These are phyloP conservation scores for Orbilia brochopaga DNA, from an alignment of 2,329 filamentous ascomycete species.

Conservation along the genomic window DNA sequence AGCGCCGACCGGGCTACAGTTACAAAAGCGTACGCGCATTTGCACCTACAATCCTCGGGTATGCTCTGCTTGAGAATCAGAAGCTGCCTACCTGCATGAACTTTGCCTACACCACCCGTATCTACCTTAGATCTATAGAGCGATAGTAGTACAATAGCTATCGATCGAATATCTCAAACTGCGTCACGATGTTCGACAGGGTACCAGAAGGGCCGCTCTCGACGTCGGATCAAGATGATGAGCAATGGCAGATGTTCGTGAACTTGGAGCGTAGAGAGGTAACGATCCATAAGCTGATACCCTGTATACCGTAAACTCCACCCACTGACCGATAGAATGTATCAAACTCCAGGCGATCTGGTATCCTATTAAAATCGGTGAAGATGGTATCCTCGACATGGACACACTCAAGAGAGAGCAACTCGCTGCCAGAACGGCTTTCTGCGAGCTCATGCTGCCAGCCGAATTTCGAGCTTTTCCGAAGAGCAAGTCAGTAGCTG, in stretches of 20 bases:
- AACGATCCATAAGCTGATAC: not conserved
- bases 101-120: too few species aligned
- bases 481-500: not conserved
- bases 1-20: too few species aligned
- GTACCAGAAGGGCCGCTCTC: not conserved
- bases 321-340: too few species aligned
- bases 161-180: not conserved
- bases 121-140: too few species aligned
- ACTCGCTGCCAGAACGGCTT: constrained; percentile 21
- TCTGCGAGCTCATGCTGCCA: constrained; percentile 29
- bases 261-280: constrained; percentile 27
- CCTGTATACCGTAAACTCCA: too few species aligned
- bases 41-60: too few species aligned
- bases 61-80: too few species aligned
- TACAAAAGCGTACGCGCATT: too few species aligned
- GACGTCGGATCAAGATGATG: constrained; percentile 1
- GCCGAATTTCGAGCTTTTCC: not conserved
- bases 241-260: constrained; percentile 31
- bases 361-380: not conserved
- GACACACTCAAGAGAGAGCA: constrained; percentile 11
- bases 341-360: not conserved
- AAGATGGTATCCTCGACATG: not conserved
- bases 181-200: not conserved
- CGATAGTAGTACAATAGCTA: too few species aligned
- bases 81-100: too few species aligned